phyloP scores from a whole-genome alignment of 768 basidiomycete species.

The Boletus reticulatus region DNA sequence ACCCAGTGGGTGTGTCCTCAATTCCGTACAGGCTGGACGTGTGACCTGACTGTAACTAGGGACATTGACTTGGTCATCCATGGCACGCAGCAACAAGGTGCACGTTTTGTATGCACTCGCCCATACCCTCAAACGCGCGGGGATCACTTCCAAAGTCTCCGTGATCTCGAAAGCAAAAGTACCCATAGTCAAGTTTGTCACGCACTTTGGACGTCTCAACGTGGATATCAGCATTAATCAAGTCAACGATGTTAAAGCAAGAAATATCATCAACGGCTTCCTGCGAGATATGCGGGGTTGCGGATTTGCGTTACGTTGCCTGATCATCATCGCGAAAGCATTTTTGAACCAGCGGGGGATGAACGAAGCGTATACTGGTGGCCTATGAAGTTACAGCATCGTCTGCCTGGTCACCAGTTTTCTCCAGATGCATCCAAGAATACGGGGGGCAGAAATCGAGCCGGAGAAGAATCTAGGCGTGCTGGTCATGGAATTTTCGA shows the following conservation, averaged over 20 bases:
- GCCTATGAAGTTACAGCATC: slow-evolving; percentile 91
- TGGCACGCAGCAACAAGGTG: slow-evolving; percentile 69
- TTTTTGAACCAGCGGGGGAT: slow-evolving; percentile 87
- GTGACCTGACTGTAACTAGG: slow-evolving; percentile 40
- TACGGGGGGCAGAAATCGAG: slow-evolving; percentile 84
- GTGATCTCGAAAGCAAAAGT: slow-evolving; percentile 94
- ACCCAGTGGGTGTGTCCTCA: slow-evolving; percentile 72
- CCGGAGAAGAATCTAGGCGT: slow-evolving; percentile 87
- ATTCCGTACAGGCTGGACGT: background rate
- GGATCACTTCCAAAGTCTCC: slow-evolving; percentile 77
- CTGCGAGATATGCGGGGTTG: slow-evolving; percentile 55
- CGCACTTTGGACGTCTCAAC: slow-evolving; percentile 74
- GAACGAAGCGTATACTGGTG: slow-evolving; percentile 97
- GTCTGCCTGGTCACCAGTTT: slow-evolving; percentile 93
- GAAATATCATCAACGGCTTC: slow-evolving; percentile 78
- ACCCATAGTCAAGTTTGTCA: slow-evolving; percentile 94
- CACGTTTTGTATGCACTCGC: slow-evolving; percentile 76
- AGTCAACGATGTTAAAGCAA: slow-evolving; percentile 76
- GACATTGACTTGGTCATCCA: slow-evolving; percentile 92
- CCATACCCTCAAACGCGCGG: slow-evolving; percentile 66
- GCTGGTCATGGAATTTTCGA: slow-evolving; percentile 96
- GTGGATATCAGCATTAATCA: slow-evolving; percentile 97
- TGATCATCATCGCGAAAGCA: slow-evolving; percentile 87
- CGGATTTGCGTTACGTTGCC: slow-evolving; percentile 70
- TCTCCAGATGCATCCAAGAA: slow-evolving; percentile 96